phyloP scores from a whole-genome alignment of 163 green algal genomes.

The Botryococcus braunii region DNA sequence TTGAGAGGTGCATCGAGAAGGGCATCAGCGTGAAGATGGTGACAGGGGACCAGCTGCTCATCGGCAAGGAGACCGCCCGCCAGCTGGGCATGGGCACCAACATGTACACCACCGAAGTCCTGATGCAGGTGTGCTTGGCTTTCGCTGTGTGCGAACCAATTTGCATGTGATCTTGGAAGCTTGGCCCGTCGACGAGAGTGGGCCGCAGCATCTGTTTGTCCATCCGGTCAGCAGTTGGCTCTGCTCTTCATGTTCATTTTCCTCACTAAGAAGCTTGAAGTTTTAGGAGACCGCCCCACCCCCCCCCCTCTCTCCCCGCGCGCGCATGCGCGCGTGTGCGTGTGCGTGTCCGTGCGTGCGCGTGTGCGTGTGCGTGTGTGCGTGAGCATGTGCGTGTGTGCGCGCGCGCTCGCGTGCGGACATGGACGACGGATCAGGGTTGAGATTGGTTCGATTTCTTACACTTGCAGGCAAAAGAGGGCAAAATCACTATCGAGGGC shows the following conservation, averaged over 20 bases:
- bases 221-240: slow-evolving; percentile 3
- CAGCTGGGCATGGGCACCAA: slow-evolving; percentile 83
- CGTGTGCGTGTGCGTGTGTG: too few relatives aligned
- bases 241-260: not conserved
- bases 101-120: slow-evolving; percentile 71
- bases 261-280: too few relatives aligned
- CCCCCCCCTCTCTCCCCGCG: too few relatives aligned
- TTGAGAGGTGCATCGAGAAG: slow-evolving; percentile 58
- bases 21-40: slow-evolving; percentile 84
- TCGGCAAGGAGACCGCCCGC: slow-evolving; percentile 72
- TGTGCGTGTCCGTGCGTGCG: too few relatives aligned
- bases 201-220: too few relatives aligned
- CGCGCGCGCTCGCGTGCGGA: too few relatives aligned
- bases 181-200: not conserved
- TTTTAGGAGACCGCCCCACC: too few relatives aligned
- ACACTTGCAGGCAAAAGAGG: slow-evolving; percentile 44
- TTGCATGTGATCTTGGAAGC: not conserved
- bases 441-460: not conserved
- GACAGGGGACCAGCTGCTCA: slow-evolving; percentile 71
- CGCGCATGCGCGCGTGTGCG: not conserved
- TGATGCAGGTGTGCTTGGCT: slow-evolving; percentile 40
- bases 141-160: not conserved
- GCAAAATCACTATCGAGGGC: slow-evolving; percentile 42
- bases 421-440: not conserved
- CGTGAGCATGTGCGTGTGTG: too few relatives aligned